These are phyloP conservation scores for Trichoderma endophyticum DNA, from an alignment of 2,329 filamentous ascomycete genomes.

Conservation along the genomic window DNA sequence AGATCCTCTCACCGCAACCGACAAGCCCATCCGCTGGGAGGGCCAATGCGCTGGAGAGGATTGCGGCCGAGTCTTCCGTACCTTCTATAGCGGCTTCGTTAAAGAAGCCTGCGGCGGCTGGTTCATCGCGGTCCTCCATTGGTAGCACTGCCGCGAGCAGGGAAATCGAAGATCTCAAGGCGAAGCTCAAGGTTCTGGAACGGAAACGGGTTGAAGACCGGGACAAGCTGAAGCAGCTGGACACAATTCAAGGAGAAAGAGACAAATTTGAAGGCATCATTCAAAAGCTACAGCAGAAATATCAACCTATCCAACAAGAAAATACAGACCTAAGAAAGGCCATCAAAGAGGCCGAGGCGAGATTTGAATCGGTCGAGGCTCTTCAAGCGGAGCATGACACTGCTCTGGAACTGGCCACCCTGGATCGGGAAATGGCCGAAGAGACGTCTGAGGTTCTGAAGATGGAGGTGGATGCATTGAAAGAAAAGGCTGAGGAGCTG, in stretches of 20 bases:
- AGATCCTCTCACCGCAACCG: conserved; percentile 48
- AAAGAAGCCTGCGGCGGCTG: conserved; percentile 29
- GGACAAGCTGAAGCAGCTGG: conserved; percentile 76
- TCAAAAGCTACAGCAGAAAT: conserved; percentile 85
- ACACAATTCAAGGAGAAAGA: conserved; percentile 70
- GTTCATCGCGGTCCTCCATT: conserved; percentile 36
- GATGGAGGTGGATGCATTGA: conserved; percentile 73
- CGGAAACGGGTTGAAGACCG: conserved; percentile 82
- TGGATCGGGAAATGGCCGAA: conserved; percentile 96
- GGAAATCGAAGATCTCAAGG: conserved; percentile 83
- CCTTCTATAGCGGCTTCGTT: conserved; percentile 32
- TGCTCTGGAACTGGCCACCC: conserved; percentile 77
- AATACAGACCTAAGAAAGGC: conserved; percentile 71
- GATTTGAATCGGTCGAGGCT: conserved; percentile 64
- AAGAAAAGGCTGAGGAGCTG: conserved; percentile 75
- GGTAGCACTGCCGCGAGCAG: conserved; percentile 52
- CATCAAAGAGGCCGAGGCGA: conserved; percentile 70
- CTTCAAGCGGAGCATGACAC: conserved; percentile 82
- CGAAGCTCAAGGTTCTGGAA: conserved; percentile 82
- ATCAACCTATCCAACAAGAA: conserved; percentile 80
- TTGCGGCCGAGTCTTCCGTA: conserved; percentile 39
- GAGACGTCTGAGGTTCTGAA: conserved; percentile 82
- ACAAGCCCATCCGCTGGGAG: conserved; percentile 50
- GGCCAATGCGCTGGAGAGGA: conserved; percentile 51
- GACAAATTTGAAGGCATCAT: conserved; percentile 82